These are phyloP conservation scores for Ploettnerulaceae sp. DNA, from an alignment of 2,329 filamentous ascomycete species.

Conservation along the genomic window DNA sequence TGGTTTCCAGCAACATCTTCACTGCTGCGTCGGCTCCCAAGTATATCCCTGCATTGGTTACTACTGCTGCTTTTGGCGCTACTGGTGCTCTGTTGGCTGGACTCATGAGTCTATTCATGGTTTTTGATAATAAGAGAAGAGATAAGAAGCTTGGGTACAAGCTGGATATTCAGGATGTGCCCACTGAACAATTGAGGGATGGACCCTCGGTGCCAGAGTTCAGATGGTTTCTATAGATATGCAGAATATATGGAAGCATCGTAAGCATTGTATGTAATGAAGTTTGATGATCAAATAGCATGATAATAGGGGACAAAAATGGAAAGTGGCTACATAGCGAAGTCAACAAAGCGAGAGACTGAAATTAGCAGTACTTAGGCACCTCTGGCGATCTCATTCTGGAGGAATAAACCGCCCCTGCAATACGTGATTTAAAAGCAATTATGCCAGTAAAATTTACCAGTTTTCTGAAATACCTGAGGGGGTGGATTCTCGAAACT, in stretches of 20 bases:
- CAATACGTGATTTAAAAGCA: too few relatives aligned
- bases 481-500: too few relatives aligned
- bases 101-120: conserved; percentile 56
- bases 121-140: conserved; percentile 41
- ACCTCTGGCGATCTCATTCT: too few relatives aligned
- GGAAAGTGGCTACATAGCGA: too few relatives aligned
- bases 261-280: background rate
- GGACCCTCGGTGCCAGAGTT: conserved; percentile 50
- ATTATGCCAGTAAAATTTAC: too few relatives aligned
- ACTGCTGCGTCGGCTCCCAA: conserved; percentile 57
- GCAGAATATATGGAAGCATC: background rate
- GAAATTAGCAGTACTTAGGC: too few relatives aligned
- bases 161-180: conserved; percentile 42
- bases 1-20: conserved; percentile 67
- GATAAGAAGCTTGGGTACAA: conserved; percentile 27
- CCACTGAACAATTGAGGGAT: conserved; percentile 51
- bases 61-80: conserved; percentile 60
- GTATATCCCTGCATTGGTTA: conserved; percentile 61
- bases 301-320: too few relatives aligned
- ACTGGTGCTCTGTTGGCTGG: conserved; percentile 52
- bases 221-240: conserved; percentile 48
- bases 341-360: too few relatives aligned
- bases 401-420: too few relatives aligned
- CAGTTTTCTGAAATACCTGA: too few relatives aligned
- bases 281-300: too few relatives aligned